Percentiles rank a stretch among this genome's conserved stretches.
Conservation (phyloP, 1,284 basidiomycete genomes). For the Laetiporus sulphureus region DNA sequence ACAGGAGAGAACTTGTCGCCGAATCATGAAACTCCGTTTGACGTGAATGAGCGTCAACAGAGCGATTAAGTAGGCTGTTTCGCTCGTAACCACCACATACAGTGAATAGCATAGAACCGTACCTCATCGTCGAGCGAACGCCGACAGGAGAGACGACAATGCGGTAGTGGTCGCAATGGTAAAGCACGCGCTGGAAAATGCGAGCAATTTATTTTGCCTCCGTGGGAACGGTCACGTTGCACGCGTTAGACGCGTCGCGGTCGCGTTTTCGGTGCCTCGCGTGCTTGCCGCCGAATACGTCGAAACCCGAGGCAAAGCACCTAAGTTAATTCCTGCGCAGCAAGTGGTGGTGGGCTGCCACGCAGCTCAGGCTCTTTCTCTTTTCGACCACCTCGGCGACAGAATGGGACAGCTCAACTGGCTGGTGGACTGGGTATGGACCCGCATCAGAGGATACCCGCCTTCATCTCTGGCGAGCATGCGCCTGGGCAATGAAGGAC, state of each 20-base stretch:
- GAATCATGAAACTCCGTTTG: constrained; percentile 76
- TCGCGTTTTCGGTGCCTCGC: too few species aligned
- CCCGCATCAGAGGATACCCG: constrained; percentile 18
- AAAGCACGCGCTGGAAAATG: constrained; percentile 1
- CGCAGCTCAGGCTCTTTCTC: too few species aligned
- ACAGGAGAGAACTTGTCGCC: constrained; percentile 56
- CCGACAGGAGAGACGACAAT: constrained; percentile 41
- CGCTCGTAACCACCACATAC: constrained; percentile 44
- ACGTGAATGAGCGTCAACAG: constrained; percentile 59
- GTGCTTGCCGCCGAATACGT: too few species aligned
- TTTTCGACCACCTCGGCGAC: too few species aligned
- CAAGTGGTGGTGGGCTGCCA: too few species aligned
- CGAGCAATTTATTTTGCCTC: constrained; percentile 6
- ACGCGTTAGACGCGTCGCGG: not conserved
- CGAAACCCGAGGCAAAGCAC: too few species aligned
- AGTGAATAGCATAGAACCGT: constrained; percentile 29
- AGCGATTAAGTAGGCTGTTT: constrained; percentile 72
- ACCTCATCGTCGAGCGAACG: constrained; percentile 51
- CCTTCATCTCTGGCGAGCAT: constrained; percentile 46
- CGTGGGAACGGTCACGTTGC: constrained; percentile 3
- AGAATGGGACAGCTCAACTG: constrained; percentile 9
- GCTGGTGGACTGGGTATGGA: constrained; percentile 17
- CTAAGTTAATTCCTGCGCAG: too few species aligned
- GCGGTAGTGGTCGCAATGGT: constrained; percentile 36
- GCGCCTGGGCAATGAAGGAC: constrained; percentile 45